Conservation (phyloP, 306 rosid species). For the Luffa acutangula region DNA sequence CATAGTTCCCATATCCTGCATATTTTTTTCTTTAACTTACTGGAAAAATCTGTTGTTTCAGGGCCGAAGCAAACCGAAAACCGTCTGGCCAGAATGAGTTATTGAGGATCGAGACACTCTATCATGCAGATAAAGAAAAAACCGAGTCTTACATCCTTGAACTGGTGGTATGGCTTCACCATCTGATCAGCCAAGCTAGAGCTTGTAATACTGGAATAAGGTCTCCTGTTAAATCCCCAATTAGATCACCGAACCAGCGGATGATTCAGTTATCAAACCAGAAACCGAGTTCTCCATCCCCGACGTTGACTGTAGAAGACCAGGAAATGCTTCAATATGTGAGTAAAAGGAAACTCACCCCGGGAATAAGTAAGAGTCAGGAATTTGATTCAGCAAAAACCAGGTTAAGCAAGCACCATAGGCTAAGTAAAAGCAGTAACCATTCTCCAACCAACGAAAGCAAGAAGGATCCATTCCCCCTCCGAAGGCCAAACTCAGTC, state of each 20-base stretch:
- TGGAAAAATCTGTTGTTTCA: conserved; percentile 21
- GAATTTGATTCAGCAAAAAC: conserved; percentile 62
- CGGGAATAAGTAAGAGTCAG: conserved; percentile 93
- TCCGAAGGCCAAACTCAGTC: conserved; percentile 53
- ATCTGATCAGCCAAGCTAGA: conserved; percentile 71
- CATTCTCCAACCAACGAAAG: conserved; percentile 67
- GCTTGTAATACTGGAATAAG: conserved; percentile 59
- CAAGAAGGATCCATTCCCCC: conserved; percentile 40
- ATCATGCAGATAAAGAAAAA: conserved; percentile 81
- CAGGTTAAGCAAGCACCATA: conserved; percentile 64
- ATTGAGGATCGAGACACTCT: conserved; percentile 80
- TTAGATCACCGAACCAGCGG: conserved; percentile 61
- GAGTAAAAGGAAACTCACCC: conserved; percentile 69
- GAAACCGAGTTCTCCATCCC: conserved; percentile 42
- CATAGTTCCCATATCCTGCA: neutral
- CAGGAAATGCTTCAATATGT: conserved; percentile 86
- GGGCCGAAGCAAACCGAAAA: conserved; percentile 66
- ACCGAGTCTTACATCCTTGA: conserved; percentile 79
- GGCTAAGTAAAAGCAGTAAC: conserved; percentile 86
- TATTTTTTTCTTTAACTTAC: neutral
- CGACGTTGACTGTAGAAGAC: conserved; percentile 70
- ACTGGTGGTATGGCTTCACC: conserved; percentile 88
- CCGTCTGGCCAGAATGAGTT: conserved; percentile 66
- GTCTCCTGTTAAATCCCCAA: conserved; percentile 84
- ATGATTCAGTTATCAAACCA: conserved; percentile 28